phyloP scores from a whole-genome alignment of 2,329 filamentous ascomycete species.

The Diaporthe longicolla region DNA sequence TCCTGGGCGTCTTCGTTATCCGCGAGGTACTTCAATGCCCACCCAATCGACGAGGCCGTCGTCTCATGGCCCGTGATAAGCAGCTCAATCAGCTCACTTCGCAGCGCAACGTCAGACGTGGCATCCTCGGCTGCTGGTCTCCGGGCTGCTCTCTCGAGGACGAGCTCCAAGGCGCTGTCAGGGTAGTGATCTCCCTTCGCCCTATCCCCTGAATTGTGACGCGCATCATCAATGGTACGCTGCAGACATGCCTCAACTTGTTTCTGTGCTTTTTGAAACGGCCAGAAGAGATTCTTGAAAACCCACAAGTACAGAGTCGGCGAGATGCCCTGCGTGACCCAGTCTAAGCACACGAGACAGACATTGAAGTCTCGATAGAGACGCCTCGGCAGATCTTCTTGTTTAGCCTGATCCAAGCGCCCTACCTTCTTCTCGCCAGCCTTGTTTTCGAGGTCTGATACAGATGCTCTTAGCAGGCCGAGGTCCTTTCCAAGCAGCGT shows the following conservation, averaged over 20 bases:
- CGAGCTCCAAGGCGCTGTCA: constrained; percentile 3
- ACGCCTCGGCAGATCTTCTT: background rate
- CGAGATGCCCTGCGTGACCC: constrained; percentile 26
- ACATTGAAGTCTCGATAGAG: constrained; percentile 18
- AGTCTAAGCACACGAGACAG: constrained; percentile 4
- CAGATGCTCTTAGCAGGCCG: background rate
- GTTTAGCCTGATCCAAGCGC: background rate
- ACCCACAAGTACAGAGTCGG: constrained; percentile 8
- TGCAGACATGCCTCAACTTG: background rate
- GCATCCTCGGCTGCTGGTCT: background rate
- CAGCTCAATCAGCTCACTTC: constrained; percentile 16
- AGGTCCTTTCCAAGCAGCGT: constrained; percentile 8
- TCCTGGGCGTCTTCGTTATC: background rate
- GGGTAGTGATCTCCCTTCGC: background rate
- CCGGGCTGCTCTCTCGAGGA: background rate
- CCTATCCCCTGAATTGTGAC: background rate
- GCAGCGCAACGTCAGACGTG: constrained; percentile 8
- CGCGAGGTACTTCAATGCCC: constrained; percentile 22
- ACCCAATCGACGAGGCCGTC: constrained; percentile 20
- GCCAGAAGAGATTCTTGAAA: constrained; percentile 13
- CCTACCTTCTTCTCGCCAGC: background rate
- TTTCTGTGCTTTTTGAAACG: constrained; percentile 7
- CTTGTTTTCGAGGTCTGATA: background rate
- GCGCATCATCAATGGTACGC: background rate
- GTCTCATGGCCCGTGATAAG: constrained; percentile 26